Evolutionary conservation across 148 eudicot species (phyloP).

Genomic region (Chenopodium quinoa): DNA sequence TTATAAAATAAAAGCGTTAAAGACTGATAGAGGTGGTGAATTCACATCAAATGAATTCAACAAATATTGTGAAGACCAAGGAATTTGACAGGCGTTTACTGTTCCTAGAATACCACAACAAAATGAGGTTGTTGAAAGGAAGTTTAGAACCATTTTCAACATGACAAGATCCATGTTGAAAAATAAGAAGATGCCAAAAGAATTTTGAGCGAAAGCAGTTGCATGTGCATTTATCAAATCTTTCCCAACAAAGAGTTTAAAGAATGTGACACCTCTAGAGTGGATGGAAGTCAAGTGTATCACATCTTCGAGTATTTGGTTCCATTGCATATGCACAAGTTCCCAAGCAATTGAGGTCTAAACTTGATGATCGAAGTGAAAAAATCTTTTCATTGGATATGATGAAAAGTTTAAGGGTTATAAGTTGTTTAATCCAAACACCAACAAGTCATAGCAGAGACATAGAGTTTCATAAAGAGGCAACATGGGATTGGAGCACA

Average conservation of each 20-base stretch:
- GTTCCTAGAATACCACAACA: too few relatives aligned
- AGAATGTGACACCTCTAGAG: too few relatives aligned
- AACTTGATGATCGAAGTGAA: conserved; percentile 16
- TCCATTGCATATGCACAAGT: conserved; percentile 14
- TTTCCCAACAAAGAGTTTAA: background rate
- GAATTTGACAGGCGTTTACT: background rate
- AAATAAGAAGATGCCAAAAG: too few relatives aligned
- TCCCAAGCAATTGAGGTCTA: background rate
- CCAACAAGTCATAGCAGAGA: conserved; percentile 1
- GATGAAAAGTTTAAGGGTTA: conserved; percentile 7
- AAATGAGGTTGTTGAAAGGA: too few relatives aligned
- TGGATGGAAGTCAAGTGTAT: too few relatives aligned
- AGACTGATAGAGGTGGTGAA: too few relatives aligned
- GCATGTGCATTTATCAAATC: background rate
- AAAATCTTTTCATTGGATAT: conserved; percentile 10
- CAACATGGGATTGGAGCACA: background rate
- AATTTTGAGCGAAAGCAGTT: too few relatives aligned
- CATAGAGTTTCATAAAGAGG: conserved; percentile 13
- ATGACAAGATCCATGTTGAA: too few relatives aligned
- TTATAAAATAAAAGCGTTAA: too few relatives aligned
- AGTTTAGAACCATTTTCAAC: too few relatives aligned
- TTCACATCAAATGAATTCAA: background rate
- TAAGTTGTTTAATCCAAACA: conserved; percentile 5
- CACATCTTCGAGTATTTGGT: background rate
- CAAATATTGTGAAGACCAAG: background rate